Base-by-base conservation (phyloP, 2,329 filamentous ascomycete species). In the Phyllosticta citrichinensis region DNA sequence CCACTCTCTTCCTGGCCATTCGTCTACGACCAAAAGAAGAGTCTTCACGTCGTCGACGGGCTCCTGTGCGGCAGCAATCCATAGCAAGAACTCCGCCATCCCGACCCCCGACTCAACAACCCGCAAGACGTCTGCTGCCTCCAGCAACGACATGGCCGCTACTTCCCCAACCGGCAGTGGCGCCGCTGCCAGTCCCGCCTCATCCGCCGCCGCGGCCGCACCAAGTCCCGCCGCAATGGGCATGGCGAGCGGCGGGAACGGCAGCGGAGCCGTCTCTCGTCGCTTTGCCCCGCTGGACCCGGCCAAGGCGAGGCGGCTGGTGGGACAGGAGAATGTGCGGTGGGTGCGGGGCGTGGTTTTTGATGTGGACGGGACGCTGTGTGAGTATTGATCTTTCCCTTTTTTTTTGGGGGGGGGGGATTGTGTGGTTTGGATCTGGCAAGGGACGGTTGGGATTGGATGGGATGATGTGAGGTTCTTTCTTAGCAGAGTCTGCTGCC, bases 341-440 rank as follows among this genome's bases (percentile, higher is more conserved):
- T 68, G 67, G 30, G 68, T 87, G 61, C 78, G 79, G 67, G 84
- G 84, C 1, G 80, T 87, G 25, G 78, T 97, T 14, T 97, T 97
- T 75, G 93, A 99, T 76, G 89, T 99, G 64, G 93, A 99, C 74
- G 93, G 93, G 3, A 99, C 93, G 24, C 76, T 97, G 63, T 97
- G 92, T 95, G 76, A 76, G 86, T 79, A 20, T 11, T 52, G 24
- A 30, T 55, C 10, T 2, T 47, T 24, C 35, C 22, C n/a, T 11
- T 40, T 35, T n/a, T 11, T 52, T 50, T 55, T 50, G 22, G 10
- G 54, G 54, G 35, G 24, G 5, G 19, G 24, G 11, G 51, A n/a
- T n/a, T n/a, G 22, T 22, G 22, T 22, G 22, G 22, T 2, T 22
- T 22, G 22, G 3, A 22, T 22, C 22, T 22, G 3, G 22, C 22